These are phyloP conservation scores for Leonotis leonurus DNA, from an alignment of 257 asterid species.

Conservation along the genomic window DNA sequence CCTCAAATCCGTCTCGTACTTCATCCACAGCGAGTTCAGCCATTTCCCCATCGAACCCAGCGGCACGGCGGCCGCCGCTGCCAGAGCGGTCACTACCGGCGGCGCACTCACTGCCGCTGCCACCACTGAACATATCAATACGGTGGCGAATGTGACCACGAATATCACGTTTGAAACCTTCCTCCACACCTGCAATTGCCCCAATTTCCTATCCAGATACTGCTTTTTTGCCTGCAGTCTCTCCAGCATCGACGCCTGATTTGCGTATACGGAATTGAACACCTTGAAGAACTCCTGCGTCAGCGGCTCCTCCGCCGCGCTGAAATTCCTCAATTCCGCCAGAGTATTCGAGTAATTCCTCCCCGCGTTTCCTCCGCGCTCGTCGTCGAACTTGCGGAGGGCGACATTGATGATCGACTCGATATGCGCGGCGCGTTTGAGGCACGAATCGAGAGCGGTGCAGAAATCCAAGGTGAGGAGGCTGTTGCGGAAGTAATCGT, in stretches of 20 bases:
- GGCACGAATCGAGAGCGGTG: constrained; percentile 50
- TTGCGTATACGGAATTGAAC: constrained; percentile 39
- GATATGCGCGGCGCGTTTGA: constrained; percentile 46
- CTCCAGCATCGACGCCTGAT: constrained; percentile 49
- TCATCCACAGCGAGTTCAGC: constrained; percentile 53
- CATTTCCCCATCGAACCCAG: constrained; percentile 68
- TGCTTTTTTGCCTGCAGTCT: constrained; percentile 40
- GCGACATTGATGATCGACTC: constrained; percentile 58
- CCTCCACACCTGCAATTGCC: background rate
- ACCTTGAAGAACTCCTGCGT: constrained; percentile 49
- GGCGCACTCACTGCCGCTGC: constrained; percentile 72
- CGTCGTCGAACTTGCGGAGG: constrained; percentile 44
- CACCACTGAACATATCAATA: constrained; percentile 63
- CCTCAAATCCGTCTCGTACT: constrained; percentile 46
- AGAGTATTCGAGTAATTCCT: constrained; percentile 36
- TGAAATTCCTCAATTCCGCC: constrained; percentile 50
- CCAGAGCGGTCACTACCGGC: constrained; percentile 56
- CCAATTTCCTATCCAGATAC: background rate
- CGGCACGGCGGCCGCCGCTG: constrained; percentile 66
- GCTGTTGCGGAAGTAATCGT: constrained; percentile 67
- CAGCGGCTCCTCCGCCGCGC: constrained; percentile 60
- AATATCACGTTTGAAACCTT: constrained; percentile 11
- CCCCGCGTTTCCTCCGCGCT: constrained; percentile 7
- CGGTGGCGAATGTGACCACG: constrained; percentile 48
- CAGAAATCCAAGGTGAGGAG: constrained; percentile 65